Evolutionary conservation across 1,284 basidiomycete genomes (phyloP).

Genomic region (Boletus semigastroideus): DNA sequence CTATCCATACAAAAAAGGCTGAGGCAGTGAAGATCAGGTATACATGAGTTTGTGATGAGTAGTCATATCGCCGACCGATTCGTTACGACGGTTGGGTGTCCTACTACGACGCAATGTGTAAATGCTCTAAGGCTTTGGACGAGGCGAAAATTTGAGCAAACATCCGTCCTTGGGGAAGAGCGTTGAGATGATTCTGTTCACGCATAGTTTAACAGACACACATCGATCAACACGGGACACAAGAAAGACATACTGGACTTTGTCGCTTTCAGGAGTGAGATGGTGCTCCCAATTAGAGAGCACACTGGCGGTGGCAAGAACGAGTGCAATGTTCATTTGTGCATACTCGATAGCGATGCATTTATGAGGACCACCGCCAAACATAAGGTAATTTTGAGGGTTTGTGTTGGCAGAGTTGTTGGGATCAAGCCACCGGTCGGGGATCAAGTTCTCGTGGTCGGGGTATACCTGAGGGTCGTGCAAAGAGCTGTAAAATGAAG

Average conservation of each 20-base stretch:
- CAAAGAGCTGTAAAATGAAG: slow-evolving; percentile 93
- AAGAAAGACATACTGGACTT: slow-evolving; percentile 72
- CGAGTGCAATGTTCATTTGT: slow-evolving; percentile 86
- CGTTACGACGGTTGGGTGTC: no score
- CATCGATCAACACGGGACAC: not conserved
- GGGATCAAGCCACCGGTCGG: slow-evolving; percentile 93
- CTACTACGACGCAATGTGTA: not conserved
- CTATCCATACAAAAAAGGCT: no score
- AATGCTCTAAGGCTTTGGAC: slow-evolving; percentile 31
- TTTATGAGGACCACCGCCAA: slow-evolving; percentile 90
- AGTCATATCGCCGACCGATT: no score
- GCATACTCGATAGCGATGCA: slow-evolving; percentile 96
- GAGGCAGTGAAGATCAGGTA: no score
- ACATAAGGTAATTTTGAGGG: slow-evolving; percentile 95
- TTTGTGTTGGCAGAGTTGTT: slow-evolving; percentile 79
- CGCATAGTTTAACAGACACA: slow-evolving; percentile 1
- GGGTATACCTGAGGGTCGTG: slow-evolving; percentile 91
- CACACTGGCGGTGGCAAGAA: slow-evolving; percentile 81
- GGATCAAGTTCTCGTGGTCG: slow-evolving; percentile 79
- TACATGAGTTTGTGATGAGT: no score
- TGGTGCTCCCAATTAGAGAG: slow-evolving; percentile 91
- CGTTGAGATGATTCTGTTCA: slow-evolving; percentile 77
- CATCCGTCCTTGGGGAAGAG: slow-evolving; percentile 95
- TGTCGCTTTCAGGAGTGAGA: slow-evolving; percentile 73
- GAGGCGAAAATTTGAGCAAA: slow-evolving; percentile 73